Base-by-base conservation (phyloP, 768 basidiomycete species). In the Dentipellis sp. region DNA sequence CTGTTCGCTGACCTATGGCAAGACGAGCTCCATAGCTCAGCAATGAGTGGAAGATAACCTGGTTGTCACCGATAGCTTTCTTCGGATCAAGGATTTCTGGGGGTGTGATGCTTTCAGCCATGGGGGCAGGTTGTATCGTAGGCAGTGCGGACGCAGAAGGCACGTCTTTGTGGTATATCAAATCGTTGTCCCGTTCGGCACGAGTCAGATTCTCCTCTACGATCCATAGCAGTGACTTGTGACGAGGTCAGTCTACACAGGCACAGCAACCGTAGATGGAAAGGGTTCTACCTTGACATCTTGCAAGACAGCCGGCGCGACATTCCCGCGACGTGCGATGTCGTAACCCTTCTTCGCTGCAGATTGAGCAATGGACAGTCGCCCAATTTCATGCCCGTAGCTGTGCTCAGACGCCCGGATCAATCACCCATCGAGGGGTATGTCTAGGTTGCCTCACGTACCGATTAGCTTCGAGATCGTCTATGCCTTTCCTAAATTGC, bases 151-250 rank as follows among this genome's bases (percentile, higher is more conserved):
- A 81, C 4, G 79, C 63, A 0, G 92, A 74, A 1, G 94, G 93
- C 1, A 95, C 76, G 55, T 91, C 86, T 52, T 91, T 79, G 62
- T 97, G 92, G 71, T 97, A 99, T 39, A 99, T 97, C 7, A 97
- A 74, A 68, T 95, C 89, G 67, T 99, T 99, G 68, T 98, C 95
- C 35, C 91, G 81, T 59, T 86, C 81, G 0, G 94, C 90, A 12
- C 91, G 80, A 4, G 74, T 69, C 36, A 88, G 68, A 55, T 82
- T 79, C 52, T 79, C 82, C 61, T 86, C 79, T 22, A 97, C 73
- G 8, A 74, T 83, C 48, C 86, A 84, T 22, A 88, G 71, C 14
- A 97, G 73, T 1, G 88, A 90, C 94, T 97, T 10, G 66, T 21
- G 23, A 46, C 3, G 7, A 4, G 11, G 29, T 22, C 14, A 36